phyloP scores from a whole-genome alignment of 441 rosid species.

The Populus hybrid region DNA sequence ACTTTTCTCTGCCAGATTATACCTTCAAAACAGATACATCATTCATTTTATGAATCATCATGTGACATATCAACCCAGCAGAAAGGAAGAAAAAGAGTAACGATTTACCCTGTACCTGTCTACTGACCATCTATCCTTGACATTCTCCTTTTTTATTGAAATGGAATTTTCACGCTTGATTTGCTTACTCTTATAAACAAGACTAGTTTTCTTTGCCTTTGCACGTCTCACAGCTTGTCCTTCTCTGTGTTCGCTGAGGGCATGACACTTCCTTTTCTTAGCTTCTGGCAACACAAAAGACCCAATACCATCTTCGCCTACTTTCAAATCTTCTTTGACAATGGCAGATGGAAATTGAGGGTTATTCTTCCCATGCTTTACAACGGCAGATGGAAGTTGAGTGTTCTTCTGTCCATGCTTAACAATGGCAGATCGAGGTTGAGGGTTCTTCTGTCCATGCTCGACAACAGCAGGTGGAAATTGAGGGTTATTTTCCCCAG shows the following conservation, averaged over 20 bases:
- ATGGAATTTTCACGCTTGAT: conserved; percentile 27
- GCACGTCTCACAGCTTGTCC: conserved; percentile 24
- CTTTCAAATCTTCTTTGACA: conserved; percentile 35
- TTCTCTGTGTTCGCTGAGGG: conserved; percentile 24
- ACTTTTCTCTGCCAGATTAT: conserved; percentile 55
- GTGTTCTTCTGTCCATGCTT: background rate
- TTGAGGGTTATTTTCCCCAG: background rate
- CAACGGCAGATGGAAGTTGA: too few species aligned
- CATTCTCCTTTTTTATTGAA: conserved; percentile 17
- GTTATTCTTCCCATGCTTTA: conserved; percentile 18
- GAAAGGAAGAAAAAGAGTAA: conserved; percentile 5
- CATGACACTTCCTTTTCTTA: conserved; percentile 41
- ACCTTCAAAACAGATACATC: conserved; percentile 40
- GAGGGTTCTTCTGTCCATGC: background rate
- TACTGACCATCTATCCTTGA: conserved; percentile 56
- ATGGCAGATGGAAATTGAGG: conserved; percentile 25
- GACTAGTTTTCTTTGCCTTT: conserved; percentile 19
- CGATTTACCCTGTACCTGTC: conserved; percentile 46
- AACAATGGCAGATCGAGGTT: too few species aligned
- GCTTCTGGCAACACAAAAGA: conserved; percentile 25
- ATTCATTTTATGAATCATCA: conserved; percentile 7
- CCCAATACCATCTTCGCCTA: conserved; percentile 28
- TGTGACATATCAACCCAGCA: background rate
- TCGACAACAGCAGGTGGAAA: background rate
- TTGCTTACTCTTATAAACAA: conserved; percentile 21